phyloP scores from a whole-genome alignment of 805 yeast genomes.

The Peterozyma xylosa region DNA sequence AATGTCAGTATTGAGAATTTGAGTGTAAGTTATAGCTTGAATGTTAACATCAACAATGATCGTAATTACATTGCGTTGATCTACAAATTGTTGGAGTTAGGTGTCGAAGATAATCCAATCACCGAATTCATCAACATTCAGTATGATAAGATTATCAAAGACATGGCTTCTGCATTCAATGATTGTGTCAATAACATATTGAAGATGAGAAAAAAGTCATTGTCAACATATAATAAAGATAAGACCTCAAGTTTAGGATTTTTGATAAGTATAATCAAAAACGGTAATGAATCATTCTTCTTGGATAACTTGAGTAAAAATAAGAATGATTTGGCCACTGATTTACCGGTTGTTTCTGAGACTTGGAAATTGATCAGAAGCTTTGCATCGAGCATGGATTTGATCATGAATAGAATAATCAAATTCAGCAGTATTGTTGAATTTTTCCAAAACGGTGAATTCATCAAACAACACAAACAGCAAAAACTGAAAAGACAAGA shows the following conservation, averaged over 20 bases:
- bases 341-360: slow-evolving; percentile 48
- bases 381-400: slow-evolving; percentile 30
- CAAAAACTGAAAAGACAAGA: slow-evolving; percentile 19
- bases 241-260: slow-evolving; percentile 3
- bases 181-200: slow-evolving; percentile 32
- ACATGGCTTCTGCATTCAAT: slow-evolving; percentile 32
- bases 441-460: slow-evolving; percentile 42
- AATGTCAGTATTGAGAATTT: slow-evolving; percentile 22
- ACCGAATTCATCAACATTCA: slow-evolving; percentile 52
- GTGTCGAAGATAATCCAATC: slow-evolving; percentile 59
- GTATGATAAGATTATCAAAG: slow-evolving; percentile 28
- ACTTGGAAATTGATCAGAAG: slow-evolving; percentile 48
- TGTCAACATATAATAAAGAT: slow-evolving; percentile 8
- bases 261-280: slow-evolving; percentile 4
- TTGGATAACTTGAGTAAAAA: not conserved
- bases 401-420: slow-evolving; percentile 29
- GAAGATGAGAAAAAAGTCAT: slow-evolving; percentile 27
- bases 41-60: slow-evolving; percentile 8
- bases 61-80: slow-evolving; percentile 32
- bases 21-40: not conserved
- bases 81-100: slow-evolving; percentile 52
- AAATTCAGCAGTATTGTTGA: slow-evolving; percentile 49
- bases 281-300: slow-evolving; percentile 3
- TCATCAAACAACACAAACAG: slow-evolving; percentile 27
- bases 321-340: slow-evolving; percentile 17